Evolutionary conservation across 352 stramenopile species (phyloP), one percentile per base, ranked within the genome.

Genomic region (Pythium phragmitis): DNA sequence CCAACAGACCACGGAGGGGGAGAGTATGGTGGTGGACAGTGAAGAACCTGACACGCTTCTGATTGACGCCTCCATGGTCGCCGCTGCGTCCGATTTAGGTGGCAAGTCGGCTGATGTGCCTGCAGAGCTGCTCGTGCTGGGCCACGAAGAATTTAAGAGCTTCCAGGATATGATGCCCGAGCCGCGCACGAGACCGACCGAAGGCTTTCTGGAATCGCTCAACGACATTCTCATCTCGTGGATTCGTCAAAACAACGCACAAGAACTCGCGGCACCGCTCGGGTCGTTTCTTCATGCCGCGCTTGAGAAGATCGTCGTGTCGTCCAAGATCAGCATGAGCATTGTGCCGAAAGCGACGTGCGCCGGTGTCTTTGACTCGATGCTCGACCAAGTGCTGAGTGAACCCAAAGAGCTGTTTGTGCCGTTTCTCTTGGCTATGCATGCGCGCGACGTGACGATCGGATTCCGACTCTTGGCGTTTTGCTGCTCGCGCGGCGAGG

Each of bases 171-270:
- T 76, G 67, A 80, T 92, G 52, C 80, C 79, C 3, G 77, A 88
- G 33, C 82, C 82, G 5, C 84, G 73, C 33, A 85, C 75, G 11
- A 70, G 77, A 23, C 82, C 82, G 0, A 85, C 82, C 0, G 82
- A 93, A 55, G 81, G 76, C 23, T 94, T 94, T 50, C 51, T 94
- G 19, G 82, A 92, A 63, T 89, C 78, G 8, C 68, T 93, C 39
- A 93, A 93, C 57, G 84, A 93, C 57, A 88, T 92, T 68, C 67
- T 92, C 19, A 91, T 91, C 66, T 90, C 77, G 33, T 93, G 85
- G 85, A 91, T 88, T 67, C 82, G 82, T 4, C 80, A 89, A 71
- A 74, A 87, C 37, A 94, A 89, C 49, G 81, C 81, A 2, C 69
- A 87, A 9, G 82, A 90, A 50, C 71, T 94, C 11, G 81, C 82